phyloP scores from a whole-genome alignment of 2,329 filamentous ascomycete species.

The Elsinoe australis region DNA sequence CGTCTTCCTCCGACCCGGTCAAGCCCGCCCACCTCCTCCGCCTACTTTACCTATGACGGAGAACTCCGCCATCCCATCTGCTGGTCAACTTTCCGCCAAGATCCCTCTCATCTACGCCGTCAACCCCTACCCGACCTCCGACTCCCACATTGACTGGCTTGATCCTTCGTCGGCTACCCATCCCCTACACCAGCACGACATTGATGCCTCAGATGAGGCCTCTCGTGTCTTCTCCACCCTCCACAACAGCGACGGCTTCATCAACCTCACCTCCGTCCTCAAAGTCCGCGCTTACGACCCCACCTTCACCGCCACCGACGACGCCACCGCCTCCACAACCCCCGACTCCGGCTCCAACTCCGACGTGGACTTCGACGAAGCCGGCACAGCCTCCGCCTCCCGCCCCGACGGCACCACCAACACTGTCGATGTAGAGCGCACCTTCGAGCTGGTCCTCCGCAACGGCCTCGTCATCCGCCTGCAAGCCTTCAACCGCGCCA shows the following conservation, averaged over 20 bases:
- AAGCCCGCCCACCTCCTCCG: constrained; percentile 49
- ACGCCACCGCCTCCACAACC: too few relatives aligned
- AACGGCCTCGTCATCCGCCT: constrained; percentile 56
- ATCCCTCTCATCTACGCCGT: constrained; percentile 56
- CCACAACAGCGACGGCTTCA: constrained; percentile 54
- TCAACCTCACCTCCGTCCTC: constrained; percentile 52
- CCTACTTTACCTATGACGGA: constrained; percentile 44
- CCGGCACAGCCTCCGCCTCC: constrained; percentile 39
- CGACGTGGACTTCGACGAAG: constrained; percentile 49
- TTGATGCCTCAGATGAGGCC: constrained; percentile 52
- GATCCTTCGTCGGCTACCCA: constrained; percentile 36
- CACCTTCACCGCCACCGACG: constrained; percentile 47
- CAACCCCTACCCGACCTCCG: constrained; percentile 49
- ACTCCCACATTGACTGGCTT: constrained; percentile 52
- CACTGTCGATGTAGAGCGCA: constrained; percentile 49
- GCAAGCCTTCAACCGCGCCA: constrained; percentile 46
- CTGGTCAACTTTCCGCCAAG: constrained; percentile 48
- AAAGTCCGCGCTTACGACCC: constrained; percentile 50
- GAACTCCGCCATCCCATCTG: constrained; percentile 44
- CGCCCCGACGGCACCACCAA: constrained; percentile 47
- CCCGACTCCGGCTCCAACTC: constrained; percentile 35
- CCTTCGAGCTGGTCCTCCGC: constrained; percentile 54
- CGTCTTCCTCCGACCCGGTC: constrained; percentile 54
- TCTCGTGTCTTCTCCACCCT: constrained; percentile 53
- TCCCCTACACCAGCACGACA: constrained; percentile 46